A percentile compares a stretch with the other conserved stretches of the same genome.
Evolutionary conservation across 441 rosid genomes (phyloP).

Genomic region (Erysimum cheiri): DNA sequence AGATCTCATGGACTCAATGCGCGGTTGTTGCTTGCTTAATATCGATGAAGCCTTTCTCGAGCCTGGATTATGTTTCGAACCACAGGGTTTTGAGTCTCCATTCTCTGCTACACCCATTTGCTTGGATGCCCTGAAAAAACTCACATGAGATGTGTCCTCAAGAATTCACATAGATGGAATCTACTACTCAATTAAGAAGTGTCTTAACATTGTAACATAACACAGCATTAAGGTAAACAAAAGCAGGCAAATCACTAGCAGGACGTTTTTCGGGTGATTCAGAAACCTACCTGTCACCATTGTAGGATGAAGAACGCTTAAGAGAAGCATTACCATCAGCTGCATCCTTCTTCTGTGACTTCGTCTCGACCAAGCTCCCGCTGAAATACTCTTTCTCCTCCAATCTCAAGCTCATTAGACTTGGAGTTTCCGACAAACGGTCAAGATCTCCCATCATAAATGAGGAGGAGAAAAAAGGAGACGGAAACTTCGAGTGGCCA

Average conservation of each 20-base stretch:
- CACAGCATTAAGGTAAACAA: background rate
- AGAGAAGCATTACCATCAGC: slow-evolving; percentile 53
- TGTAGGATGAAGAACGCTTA: slow-evolving; percentile 95
- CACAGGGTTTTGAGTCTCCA: slow-evolving; percentile 55
- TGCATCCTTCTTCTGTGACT: slow-evolving; percentile 57
- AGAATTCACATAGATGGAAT: background rate
- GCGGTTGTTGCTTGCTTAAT: slow-evolving; percentile 56
- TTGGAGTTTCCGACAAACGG: slow-evolving; percentile 66
- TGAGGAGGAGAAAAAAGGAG: slow-evolving; percentile 77
- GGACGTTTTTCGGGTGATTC: background rate
- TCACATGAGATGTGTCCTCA: background rate
- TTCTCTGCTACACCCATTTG: slow-evolving; percentile 56
- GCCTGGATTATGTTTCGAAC: slow-evolving; percentile 62
- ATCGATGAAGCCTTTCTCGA: slow-evolving; percentile 62
- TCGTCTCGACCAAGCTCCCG: slow-evolving; percentile 76
- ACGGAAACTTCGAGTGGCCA: slow-evolving; percentile 68
- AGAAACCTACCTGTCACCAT: slow-evolving; percentile 80
- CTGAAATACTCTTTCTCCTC: slow-evolving; percentile 79
- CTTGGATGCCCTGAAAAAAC: slow-evolving; percentile 62
- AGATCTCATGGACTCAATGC: slow-evolving; percentile 69
- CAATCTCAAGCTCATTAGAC: slow-evolving; percentile 56
- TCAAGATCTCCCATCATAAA: slow-evolving; percentile 83
- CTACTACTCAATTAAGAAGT: slow-evolving; percentile 13
- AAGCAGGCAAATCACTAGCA: slow-evolving; percentile 18
- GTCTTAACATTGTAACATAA: slow-evolving; percentile 18